A percentile compares a stretch with the other conserved stretches of the same genome.
These are phyloP conservation scores for Eimeria acervulina DNA, from an alignment of 169 alveolate genomes.

Conservation along the genomic window DNA sequence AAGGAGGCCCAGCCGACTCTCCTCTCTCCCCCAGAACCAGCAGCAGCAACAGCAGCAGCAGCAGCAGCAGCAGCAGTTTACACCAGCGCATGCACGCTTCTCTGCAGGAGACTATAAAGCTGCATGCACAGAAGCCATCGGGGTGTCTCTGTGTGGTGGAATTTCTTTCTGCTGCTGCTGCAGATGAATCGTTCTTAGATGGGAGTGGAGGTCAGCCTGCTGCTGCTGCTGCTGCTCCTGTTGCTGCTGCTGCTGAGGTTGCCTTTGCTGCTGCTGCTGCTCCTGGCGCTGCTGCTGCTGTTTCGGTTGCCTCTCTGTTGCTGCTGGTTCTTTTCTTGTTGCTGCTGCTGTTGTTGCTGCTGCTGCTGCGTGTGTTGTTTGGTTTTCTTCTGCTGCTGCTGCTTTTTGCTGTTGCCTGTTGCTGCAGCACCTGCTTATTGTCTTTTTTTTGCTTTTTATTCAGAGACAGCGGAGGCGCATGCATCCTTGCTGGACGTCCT, in stretches of 20 bases:
- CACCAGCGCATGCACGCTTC: background rate
- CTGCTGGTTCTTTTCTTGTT: too few relatives aligned
- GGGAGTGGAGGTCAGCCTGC: too few relatives aligned
- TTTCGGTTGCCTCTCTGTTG: background rate
- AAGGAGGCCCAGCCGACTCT: too few relatives aligned
- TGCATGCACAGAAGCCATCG: constrained; percentile 1
- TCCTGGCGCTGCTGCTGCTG: constrained; percentile 23
- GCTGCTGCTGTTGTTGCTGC: too few relatives aligned
- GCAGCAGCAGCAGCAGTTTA: too few relatives aligned
- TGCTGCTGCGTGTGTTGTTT: background rate
- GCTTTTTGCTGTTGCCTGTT: background rate
- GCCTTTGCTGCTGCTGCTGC: constrained; percentile 36
- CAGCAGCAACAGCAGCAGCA: constrained; percentile 42
- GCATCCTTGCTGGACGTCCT: background rate
- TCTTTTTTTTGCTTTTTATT: background rate
- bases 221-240: constrained; percentile 23
- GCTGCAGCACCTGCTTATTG: background rate
- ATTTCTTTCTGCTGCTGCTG: constrained; percentile 19
- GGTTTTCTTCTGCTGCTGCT: background rate
- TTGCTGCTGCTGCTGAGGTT: background rate
- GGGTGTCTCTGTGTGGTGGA: constrained; percentile 46
- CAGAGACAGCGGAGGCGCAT: constrained; percentile 37
- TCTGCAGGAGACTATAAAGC: background rate
- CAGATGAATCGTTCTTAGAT: too few relatives aligned
- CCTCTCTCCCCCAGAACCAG: background rate